phyloP scores from a whole-genome alignment of 345 rosid species.

The Rhodamnia argentea region DNA sequence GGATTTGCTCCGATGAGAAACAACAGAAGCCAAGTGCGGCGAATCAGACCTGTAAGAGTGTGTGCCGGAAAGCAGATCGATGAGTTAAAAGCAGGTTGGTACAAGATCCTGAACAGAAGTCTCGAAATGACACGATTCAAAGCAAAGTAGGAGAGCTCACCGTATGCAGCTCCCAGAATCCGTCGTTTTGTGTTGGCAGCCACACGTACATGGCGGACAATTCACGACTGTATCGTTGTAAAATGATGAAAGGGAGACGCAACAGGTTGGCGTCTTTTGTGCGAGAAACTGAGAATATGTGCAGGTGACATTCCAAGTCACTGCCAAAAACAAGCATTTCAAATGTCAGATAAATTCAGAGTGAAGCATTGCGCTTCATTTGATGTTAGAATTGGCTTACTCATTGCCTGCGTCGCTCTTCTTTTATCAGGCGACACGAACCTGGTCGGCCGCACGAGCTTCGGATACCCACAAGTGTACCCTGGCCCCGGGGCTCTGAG shows the following conservation, averaged over 20 bases:
- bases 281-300: constrained; percentile 85
- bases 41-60: constrained; percentile 36
- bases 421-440: constrained; percentile 55
- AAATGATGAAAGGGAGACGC: constrained; percentile 87
- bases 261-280: constrained; percentile 79
- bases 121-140: neutral
- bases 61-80: neutral
- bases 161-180: constrained; percentile 48
- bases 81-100: neutral
- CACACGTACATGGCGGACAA: constrained; percentile 81
- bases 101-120: neutral
- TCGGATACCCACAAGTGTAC: constrained; percentile 81
- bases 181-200: constrained; percentile 50
- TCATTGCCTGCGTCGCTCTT: constrained; percentile 81
- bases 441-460: constrained; percentile 56
- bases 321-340: constrained; percentile 25
- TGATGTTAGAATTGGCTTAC: constrained; percentile 35
- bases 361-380: neutral
- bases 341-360: neutral
- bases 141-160: constrained; percentile 21
- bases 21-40: constrained; percentile 62
- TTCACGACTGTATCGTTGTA: constrained; percentile 70
- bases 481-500: constrained; percentile 89
- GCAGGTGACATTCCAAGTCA: constrained; percentile 99
- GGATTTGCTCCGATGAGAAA: constrained; percentile 28